Evolutionary conservation across 2,329 filamentous ascomycete genomes (phyloP), one percentile per base, ranked within the genome.

Genomic region (Aspergillus japonicus): DNA sequence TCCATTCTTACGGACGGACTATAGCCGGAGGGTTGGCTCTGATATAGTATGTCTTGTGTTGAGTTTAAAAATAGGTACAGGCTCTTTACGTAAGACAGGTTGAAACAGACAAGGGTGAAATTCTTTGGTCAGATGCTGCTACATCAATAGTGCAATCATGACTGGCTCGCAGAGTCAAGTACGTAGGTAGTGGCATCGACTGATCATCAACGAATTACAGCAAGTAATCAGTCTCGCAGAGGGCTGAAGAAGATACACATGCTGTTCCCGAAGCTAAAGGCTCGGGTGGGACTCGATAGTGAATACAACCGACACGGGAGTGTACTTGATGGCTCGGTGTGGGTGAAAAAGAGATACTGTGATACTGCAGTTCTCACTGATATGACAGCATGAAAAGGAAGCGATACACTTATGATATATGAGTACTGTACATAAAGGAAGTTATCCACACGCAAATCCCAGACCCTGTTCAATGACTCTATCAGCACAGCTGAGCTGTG

Each of bases 51-150:
- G 33, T 47, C 29, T 42, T 31, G 26, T 26, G 26, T 26, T 26
- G 26, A 24, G n/a, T 54, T 16, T 23, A 26, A 42, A 47, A 21
- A 21, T 24, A 50, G 26, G 29, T 5, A 29, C 24, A 16, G 26
- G 24, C 21, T 54, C 21, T 12, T 54, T 54, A 54, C 52, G 52
- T 54, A 54, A 47, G 52, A 54, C 8, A 26, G 52, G 52, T 16
- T 26, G 23, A 14, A 19, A 29, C 23, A 54, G 8, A 16, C n/a
- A 7, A 54, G 33, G n/a, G 19, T 29, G 14, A 31, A 42, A 10
- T 5, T 21, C n/a, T 23, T n/a, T 29, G 7, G 26, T 47, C 14
- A 31, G 42, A 29, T 23, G 24, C 5, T 26, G 24, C 24, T 26
- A 26, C 24, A 26, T 26, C 24, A 26, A 26, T 26, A 26, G 24